phyloP scores from a whole-genome alignment of 2,329 filamentous ascomycete genomes.

The Colletotrichum sp. region DNA sequence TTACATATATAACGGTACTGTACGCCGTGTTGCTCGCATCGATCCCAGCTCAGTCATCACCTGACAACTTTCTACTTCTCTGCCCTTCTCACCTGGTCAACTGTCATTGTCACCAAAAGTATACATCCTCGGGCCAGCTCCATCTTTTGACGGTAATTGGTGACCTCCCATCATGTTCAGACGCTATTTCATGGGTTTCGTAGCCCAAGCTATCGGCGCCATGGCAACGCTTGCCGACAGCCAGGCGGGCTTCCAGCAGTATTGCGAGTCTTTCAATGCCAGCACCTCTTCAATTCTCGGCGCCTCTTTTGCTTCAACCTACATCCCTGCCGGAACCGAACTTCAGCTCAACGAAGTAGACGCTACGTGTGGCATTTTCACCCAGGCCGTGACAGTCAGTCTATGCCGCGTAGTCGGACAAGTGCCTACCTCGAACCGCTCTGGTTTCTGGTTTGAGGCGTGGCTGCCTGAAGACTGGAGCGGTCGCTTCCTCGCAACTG shows the following conservation, averaged over 20 bases:
- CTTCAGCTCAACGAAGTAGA: slow-evolving; percentile 37
- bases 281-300: slow-evolving; percentile 33
- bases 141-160: neutral
- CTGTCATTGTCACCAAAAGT: too few species aligned
- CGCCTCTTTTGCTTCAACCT: neutral
- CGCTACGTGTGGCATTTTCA: slow-evolving; percentile 34
- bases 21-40: too few species aligned
- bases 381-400: slow-evolving; percentile 25
- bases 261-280: slow-evolving; percentile 28
- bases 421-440: slow-evolving; percentile 41
- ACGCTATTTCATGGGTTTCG: neutral
- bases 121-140: neutral
- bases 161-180: neutral
- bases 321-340: slow-evolving; percentile 33
- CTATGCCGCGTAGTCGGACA: slow-evolving; percentile 32
- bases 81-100: too few species aligned
- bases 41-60: too few species aligned
- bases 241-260: neutral
- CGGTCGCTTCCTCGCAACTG: slow-evolving; percentile 49
- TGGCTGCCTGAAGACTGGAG: slow-evolving; percentile 52
- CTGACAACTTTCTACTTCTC: too few species aligned
- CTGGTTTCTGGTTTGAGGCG: slow-evolving; percentile 48
- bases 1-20: neutral
- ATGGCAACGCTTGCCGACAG: neutral
- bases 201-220: neutral